Percentiles rank a stretch among this genome's conserved stretches.
These are phyloP conservation scores for Asclepias syriaca DNA, from an alignment of 257 asterid genomes.

Conservation along the genomic window DNA sequence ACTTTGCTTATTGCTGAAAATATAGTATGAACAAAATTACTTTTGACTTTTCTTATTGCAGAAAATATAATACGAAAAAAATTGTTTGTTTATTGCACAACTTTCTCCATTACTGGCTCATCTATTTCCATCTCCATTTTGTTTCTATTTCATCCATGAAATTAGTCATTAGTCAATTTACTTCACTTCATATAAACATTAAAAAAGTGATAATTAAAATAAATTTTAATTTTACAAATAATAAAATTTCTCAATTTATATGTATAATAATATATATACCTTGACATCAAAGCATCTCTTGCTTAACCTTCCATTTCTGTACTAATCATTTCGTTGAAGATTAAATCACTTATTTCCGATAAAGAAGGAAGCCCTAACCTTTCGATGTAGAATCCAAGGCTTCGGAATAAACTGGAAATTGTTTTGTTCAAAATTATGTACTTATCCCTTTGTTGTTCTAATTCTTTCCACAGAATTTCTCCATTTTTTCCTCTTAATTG, in stretches of 20 bases:
- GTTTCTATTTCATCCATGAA: constrained; percentile 33
- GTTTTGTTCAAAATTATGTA: constrained; percentile 20
- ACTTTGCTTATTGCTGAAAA: no score
- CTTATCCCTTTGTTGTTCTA: constrained; percentile 30
- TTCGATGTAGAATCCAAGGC: no score
- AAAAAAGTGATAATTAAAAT: no score
- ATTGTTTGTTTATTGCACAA: no score
- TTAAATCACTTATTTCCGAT: constrained; percentile 22
- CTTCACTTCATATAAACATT: no score
- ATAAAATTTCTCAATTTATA: no score
- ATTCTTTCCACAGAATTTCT: constrained; percentile 18
- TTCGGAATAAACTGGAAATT: constrained; percentile 27
- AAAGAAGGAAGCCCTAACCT: constrained; percentile 6
- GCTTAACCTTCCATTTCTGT: constrained; percentile 34
- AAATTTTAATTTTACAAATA: no score
- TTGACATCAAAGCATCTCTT: constrained; percentile 32
- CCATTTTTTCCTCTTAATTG: constrained; percentile 26
- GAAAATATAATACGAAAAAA: no score
- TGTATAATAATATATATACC: constrained; percentile 14
- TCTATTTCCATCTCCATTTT: constrained; percentile 21
- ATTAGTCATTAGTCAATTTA: no score
- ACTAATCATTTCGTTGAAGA: constrained; percentile 28
- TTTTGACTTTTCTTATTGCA: no score
- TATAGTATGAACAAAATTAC: no score
- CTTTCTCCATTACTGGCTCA: no score